Conservation (phyloP, 495 filamentous ascomycete genomes). For the Podospora pseudoanserina region DNA sequence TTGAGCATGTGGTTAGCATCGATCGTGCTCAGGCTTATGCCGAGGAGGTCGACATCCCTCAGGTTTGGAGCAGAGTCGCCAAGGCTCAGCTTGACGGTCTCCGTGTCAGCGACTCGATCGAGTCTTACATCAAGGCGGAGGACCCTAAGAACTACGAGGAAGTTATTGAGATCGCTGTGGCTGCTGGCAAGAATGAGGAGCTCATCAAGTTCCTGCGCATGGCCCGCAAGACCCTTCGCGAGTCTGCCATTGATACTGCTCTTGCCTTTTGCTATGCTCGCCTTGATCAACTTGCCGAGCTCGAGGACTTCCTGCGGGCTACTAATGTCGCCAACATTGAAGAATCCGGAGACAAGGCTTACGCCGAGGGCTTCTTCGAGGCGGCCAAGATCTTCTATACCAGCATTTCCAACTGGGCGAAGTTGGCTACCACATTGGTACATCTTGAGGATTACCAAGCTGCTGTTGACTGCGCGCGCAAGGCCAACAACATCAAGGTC, state of each 20-base stretch:
- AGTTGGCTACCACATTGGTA: slow-evolving; percentile 93
- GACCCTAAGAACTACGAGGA: slow-evolving; percentile 92
- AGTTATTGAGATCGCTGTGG: slow-evolving; percentile 93
- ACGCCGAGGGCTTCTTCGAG: slow-evolving; percentile 89
- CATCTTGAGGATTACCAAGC: slow-evolving; percentile 97
- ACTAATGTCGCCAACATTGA: slow-evolving; percentile 96
- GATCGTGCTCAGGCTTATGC: slow-evolving; percentile 96
- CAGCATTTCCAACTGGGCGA: slow-evolving; percentile 99
- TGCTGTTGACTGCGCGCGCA: slow-evolving; percentile 96
- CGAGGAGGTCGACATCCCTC: slow-evolving; percentile 88
- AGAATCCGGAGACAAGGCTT: slow-evolving; percentile 95
- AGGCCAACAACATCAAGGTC: slow-evolving; percentile 99
- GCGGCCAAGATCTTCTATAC: slow-evolving; percentile 98
- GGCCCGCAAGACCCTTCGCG: slow-evolving; percentile 93
- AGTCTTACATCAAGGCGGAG: slow-evolving; percentile 92
- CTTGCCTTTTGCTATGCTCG: slow-evolving; percentile 92
- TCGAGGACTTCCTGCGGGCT: slow-evolving; percentile 92
- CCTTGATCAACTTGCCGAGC: slow-evolving; percentile 82
- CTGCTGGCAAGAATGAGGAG: slow-evolving; percentile 96
- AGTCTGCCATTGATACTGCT: slow-evolving; percentile 89
- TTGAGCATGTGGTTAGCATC: slow-evolving; percentile 97
- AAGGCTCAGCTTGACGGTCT: slow-evolving; percentile 98
- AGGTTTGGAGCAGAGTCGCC: slow-evolving; percentile 99
- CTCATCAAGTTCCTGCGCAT: slow-evolving; percentile 95
- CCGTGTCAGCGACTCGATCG: slow-evolving; percentile 87